Evolutionary conservation across 257 asterid species (phyloP).

Genomic region (Verbascum thapsus): DNA sequence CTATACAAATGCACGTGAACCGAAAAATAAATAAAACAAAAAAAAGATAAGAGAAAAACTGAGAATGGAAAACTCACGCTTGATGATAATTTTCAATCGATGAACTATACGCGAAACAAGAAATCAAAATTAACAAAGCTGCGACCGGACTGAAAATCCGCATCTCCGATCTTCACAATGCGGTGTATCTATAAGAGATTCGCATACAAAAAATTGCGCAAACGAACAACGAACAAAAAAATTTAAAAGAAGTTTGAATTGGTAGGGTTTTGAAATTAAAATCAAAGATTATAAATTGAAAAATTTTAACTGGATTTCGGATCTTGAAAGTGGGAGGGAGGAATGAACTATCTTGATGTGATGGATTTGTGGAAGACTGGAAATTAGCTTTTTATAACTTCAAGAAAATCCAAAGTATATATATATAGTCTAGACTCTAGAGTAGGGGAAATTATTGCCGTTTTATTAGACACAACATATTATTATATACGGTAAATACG

Average conservation of each 20-base stretch:
- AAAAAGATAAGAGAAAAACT: background rate
- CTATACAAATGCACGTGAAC: constrained; percentile 29
- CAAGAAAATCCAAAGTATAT: too few species aligned
- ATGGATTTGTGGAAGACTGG: constrained; percentile 28
- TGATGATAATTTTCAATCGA: constrained; percentile 65
- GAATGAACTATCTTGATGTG: constrained; percentile 32
- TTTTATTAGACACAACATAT: too few species aligned
- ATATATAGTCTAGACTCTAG: too few species aligned
- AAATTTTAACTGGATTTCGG: constrained; percentile 41
- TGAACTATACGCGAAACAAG: constrained; percentile 47
- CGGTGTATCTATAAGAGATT: constrained; percentile 11
- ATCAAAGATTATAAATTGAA: too few species aligned
- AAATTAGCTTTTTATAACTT: too few species aligned
- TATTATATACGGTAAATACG: too few species aligned
- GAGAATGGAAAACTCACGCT: constrained; percentile 64
- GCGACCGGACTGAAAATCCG: constrained; percentile 43
- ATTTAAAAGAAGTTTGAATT: constrained; percentile 22
- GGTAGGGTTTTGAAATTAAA: constrained; percentile 12
- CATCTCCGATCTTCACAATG: constrained; percentile 66
- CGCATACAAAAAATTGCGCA: constrained; percentile 25
- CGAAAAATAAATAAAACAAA: background rate
- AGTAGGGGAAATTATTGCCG: too few species aligned
- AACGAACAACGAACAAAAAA: constrained; percentile 8
- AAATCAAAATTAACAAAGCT: constrained; percentile 44
- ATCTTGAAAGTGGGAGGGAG: constrained; percentile 36